Conservation (phyloP, 257 asterid genomes). For the Catharanthus roseus region DNA sequence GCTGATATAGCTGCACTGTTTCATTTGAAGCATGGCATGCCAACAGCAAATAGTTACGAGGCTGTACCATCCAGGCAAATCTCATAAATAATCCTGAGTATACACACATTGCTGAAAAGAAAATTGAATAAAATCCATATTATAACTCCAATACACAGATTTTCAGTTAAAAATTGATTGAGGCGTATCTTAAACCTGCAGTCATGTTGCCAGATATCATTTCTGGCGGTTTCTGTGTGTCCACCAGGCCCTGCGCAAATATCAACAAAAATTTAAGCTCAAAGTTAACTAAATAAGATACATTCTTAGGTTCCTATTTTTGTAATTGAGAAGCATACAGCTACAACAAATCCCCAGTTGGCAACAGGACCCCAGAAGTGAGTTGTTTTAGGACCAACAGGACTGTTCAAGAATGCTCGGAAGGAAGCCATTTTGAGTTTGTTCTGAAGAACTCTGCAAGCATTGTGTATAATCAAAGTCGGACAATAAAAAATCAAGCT, state of each 20-base stretch:
- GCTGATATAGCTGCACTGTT: conserved; percentile 77
- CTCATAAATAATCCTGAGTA: conserved; percentile 91
- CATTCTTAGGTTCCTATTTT: neutral
- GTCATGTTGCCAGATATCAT: conserved; percentile 95
- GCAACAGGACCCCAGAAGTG: conserved; percentile 45
- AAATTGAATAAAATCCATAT: neutral
- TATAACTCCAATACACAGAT: neutral
- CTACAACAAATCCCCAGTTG: conserved; percentile 41
- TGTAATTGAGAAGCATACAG: conserved; percentile 23
- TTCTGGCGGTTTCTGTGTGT: conserved; percentile 89
- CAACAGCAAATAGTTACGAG: conserved; percentile 82
- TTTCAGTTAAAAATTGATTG: neutral
- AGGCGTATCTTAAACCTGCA: conserved; percentile 41
- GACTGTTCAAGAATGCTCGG: conserved; percentile 39
- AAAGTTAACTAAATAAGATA: neutral
- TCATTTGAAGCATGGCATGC: conserved; percentile 93
- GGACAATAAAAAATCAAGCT: neutral
- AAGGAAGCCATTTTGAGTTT: conserved; percentile 28
- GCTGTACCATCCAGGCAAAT: conserved; percentile 99
- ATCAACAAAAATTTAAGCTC: conserved; percentile 7
- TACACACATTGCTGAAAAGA: conserved; percentile 77
- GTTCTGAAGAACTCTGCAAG: conserved; percentile 12
- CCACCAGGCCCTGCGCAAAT: conserved; percentile 66
- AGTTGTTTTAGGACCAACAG: conserved; percentile 44
- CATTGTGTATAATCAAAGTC: neutral